Conservation (phyloP, 805 yeast species). For the Candida mattraensis region DNA sequence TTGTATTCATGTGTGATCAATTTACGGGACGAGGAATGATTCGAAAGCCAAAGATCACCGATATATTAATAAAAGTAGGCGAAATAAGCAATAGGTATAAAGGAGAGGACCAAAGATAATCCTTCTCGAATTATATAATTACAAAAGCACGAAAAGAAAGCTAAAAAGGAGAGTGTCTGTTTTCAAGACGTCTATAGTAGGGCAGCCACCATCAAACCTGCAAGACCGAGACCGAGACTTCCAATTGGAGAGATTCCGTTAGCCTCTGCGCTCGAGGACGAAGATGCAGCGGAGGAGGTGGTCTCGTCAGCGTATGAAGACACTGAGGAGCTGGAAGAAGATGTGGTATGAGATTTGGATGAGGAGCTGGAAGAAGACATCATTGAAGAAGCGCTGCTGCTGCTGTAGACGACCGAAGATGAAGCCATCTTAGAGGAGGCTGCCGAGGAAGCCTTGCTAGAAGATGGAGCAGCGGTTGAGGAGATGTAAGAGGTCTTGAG, state of each 20-base stretch:
- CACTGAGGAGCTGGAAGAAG: slow-evolving; percentile 11
- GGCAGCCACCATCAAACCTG: slow-evolving; percentile 39
- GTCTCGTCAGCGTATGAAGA: slow-evolving; percentile 9
- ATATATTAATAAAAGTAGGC: no score
- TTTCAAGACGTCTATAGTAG: slow-evolving; percentile 31
- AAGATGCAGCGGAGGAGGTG: slow-evolving; percentile 20
- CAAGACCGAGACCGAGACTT: slow-evolving; percentile 34
- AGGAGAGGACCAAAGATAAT: no score
- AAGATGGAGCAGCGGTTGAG: slow-evolving; percentile 12
- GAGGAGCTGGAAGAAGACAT: slow-evolving; percentile 3
- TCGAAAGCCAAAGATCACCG: no score
- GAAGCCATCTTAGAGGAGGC: slow-evolving; percentile 4
- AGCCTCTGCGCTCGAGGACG: slow-evolving; percentile 36
- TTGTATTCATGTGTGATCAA: slow-evolving; percentile 54
- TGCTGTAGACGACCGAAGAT: slow-evolving; percentile 9
- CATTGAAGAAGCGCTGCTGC: slow-evolving; percentile 3
- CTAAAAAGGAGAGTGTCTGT: no score
- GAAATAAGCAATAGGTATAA: no score
- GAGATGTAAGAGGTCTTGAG: slow-evolving; percentile 35
- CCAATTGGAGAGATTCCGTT: slow-evolving; percentile 30
- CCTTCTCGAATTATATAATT: no score
- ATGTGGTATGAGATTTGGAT: slow-evolving; percentile 3
- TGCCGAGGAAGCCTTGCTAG: slow-evolving; percentile 4
- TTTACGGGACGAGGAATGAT: slow-evolving; percentile 18
- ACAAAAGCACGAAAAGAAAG: slow-evolving; percentile 1